Evolutionary conservation across 129 eudicot species (phyloP), one percentile per base, ranked within the genome.

Genomic region (Arctium minus): DNA sequence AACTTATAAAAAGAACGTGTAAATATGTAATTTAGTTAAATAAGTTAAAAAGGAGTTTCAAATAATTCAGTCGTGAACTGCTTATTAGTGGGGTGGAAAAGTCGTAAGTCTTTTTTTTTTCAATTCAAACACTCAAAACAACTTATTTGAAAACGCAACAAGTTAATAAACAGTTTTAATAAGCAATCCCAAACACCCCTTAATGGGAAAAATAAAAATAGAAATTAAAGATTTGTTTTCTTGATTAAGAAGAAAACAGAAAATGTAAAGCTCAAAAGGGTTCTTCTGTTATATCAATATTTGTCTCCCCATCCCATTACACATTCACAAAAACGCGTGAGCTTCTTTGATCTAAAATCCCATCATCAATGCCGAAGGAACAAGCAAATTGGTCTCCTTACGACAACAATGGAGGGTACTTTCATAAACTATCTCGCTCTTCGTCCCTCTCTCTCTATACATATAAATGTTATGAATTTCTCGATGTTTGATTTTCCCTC

Each of bases 351-450:
- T 77, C 72, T 60, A 17, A 77, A 71, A 76, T 64, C 65, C 50
- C 8, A 3, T 42, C 69, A 76, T 81, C 53, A 92, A 22, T 88
- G 97, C 79, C 91, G 38, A 92, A 89, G 77, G 89, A 92, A 80
- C 89, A 89, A 48, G 89, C 92, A 11, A 86, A 89, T 70, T 92
- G 90, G 90, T 92, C 97, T 76, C 97, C 97, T 3, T 90, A 92
- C 86, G 97, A 92, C 83, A 88, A 88, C 87, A 92, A 92, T 86
- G 97, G 94, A 69, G 97, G 97, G 94, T 90, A 83, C 6, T 6
- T 18, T 65, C 17, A 31, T 38, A 7, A 30, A 13, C 35, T 38
- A 37, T 17, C 64, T 72, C 39, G 38, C 31, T 68, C 50, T 42
- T 22, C 27, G 27, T 22, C 27, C 27, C 31, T 8, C 22, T 42